phyloP scores from a whole-genome alignment of 352 stramenopile genomes.

The Pythium guiyangense region DNA sequence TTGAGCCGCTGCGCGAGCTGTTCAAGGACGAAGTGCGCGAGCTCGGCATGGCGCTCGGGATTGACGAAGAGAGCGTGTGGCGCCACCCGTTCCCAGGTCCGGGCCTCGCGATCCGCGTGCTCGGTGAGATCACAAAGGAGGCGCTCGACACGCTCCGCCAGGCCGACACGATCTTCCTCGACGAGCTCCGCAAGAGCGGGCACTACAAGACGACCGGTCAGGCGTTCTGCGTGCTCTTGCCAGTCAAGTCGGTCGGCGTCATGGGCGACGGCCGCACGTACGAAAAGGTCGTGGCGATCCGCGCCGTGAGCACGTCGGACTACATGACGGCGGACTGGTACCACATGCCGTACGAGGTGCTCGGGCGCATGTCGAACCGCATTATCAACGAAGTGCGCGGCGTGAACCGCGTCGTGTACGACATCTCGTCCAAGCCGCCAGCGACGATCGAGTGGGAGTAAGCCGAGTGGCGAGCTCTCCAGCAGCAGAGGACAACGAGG shows the following conservation, averaged over 20 bases:
- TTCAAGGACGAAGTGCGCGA: conserved; percentile 99
- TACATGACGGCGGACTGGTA: conserved; percentile 99
- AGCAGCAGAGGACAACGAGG: too few species aligned
- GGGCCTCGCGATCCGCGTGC: conserved; percentile 96
- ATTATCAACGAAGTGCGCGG: conserved; percentile 99
- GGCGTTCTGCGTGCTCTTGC: conserved; percentile 97
- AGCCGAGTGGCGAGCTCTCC: not conserved
- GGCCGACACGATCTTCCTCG: conserved; percentile 97
- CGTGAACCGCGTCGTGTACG: conserved; percentile 99
- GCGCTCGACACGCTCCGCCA: conserved; percentile 95
- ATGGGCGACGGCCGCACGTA: conserved; percentile 98
- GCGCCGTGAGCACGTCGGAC: conserved; percentile 98
- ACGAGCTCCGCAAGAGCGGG: conserved; percentile 93
- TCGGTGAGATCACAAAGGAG: conserved; percentile 96
- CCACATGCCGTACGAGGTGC: conserved; percentile 97
- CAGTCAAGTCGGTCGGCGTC: conserved; percentile 96
- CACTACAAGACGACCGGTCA: conserved; percentile 99
- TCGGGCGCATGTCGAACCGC: conserved; percentile 95
- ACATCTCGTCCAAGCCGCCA: conserved; percentile 99
- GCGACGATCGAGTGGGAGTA: conserved; percentile 99
- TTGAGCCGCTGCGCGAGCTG: conserved; percentile 97
- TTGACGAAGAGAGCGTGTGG: conserved; percentile 97
- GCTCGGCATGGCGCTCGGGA: conserved; percentile 96
- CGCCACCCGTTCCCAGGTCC: conserved; percentile 99
- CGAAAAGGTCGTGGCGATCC: conserved; percentile 94